Base-by-base conservation (phyloP, 2,329 filamentous ascomycete genomes). In the Fusarium subtropicale region DNA sequence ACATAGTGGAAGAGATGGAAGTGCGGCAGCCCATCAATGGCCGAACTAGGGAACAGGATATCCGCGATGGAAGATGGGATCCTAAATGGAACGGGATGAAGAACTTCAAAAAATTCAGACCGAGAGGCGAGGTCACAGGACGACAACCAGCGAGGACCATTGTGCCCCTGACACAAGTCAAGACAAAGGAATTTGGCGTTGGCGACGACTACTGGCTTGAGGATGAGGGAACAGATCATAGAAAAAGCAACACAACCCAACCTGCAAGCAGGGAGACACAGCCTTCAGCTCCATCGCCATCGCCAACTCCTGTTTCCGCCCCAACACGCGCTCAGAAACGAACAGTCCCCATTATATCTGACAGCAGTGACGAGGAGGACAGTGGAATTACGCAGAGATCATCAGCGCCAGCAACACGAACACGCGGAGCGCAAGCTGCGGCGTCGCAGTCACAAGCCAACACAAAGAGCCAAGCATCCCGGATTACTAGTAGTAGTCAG, bases 21-120 rank as follows among this genome's bases (percentile, higher is more conserved):
- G 77, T 97, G 0, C 85, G 83, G 26, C 58, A 75, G 66, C 70
- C 68, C 75, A 74, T 74, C 73, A 60, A 69, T 4, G 59, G 71
- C 31, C 76, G 70, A 56, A 78, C 71, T 64, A 69, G 74, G 66
- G 87, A 90, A n/a, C 80, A 83, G 59, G 85, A 87, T 22, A 77
- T 84, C 45, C 82, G 80, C 2, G 82, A 83, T 44, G 84, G 85
- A 7, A 86, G 92, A 41, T 97, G 95, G 94, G 88, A 97, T 70
- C 89, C 93, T 1, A 86, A 85, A 39, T 99, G 96, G 96, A 97
- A 97, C 76, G 96, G 95, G 1, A 87, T 95, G 44, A 95, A 93
- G 79, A 98, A 99, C 76, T 99, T 97, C 82, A 99, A 99, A 79
- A 92, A 89, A 73, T 99, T 99, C 76, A 85, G 86, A 24, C 85